Evolutionary conservation across 306 rosid genomes (phyloP), one percentile per base, ranked within the genome.

Genomic region (Cucumis melo): DNA sequence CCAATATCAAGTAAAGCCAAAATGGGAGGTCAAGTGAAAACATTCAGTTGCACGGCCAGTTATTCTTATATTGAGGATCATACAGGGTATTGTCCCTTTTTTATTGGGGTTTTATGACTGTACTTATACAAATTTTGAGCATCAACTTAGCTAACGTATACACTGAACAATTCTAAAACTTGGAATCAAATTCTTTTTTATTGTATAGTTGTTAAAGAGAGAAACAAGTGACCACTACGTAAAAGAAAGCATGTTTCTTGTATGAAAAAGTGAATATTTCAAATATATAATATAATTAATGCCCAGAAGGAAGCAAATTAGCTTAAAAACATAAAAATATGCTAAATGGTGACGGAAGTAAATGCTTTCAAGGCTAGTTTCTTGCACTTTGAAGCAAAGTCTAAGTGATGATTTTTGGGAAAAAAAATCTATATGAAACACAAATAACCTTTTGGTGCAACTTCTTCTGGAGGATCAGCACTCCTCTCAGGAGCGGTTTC

Each of bases 391-490:
- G 32, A 68, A 7, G 75, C 6, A 6, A 20, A 44, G 56, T 42
- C 74, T 21, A 42, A 44, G 32, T 44, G 38, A 44, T 68, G 51
- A 66, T 8, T 66, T 66, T n/a, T 32, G 36, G 36, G 36, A 32
- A 6, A 38, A 38, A 8, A 72, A 59, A 78, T 63, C 72, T 77
- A 80, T 13, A 65, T 36, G 57, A 73, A 78, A 54, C 64, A 80
- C 44, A 75, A 68, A 76, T 24, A 87, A 82, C 90, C 91, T 88
- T 73, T 77, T 71, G 76, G 84, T 78, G 72, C 80, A 78, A 77
- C 78, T 58, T 68, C 87, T 79, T 76, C 71, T 10, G 76, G 80
- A 56, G 87, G 57, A 80, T n/a, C 4, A 14, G 55, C 83, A 79
- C 57, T 81, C 78, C 79, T 79, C 83, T 86, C 78, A 16, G 79